A percentile compares a stretch with the other conserved stretches of the same genome.
Evolutionary conservation across 345 rosid genomes (phyloP).

Genomic region (Rhizophora mangle): DNA sequence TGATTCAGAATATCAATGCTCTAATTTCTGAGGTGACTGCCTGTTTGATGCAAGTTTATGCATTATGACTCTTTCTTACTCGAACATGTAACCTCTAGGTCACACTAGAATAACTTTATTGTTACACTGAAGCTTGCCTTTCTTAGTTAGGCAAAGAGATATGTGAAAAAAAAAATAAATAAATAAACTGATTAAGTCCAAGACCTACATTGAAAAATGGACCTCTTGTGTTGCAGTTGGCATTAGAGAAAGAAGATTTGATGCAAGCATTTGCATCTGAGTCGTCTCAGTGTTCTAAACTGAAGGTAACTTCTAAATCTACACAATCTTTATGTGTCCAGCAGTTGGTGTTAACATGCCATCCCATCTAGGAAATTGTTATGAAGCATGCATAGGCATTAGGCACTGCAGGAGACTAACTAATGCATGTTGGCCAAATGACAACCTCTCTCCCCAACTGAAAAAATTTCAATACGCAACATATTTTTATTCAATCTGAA

Average conservation of each 20-base stretch:
- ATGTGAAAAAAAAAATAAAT: neutral
- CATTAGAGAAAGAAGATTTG: slow-evolving; percentile 85
- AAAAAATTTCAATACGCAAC: too few relatives aligned
- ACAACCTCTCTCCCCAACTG: too few relatives aligned
- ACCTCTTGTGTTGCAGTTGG: slow-evolving; percentile 50
- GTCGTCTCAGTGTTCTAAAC: slow-evolving; percentile 59
- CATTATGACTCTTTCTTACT: neutral
- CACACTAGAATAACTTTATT: too few relatives aligned
- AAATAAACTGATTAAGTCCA: slow-evolving; percentile 3
- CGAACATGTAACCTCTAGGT: too few relatives aligned
- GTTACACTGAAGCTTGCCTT: neutral
- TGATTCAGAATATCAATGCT: slow-evolving; percentile 64
- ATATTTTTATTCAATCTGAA: too few relatives aligned
- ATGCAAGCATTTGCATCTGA: slow-evolving; percentile 68
- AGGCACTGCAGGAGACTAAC: too few relatives aligned
- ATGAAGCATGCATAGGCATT: too few relatives aligned
- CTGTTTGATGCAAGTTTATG: neutral
- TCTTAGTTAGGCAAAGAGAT: neutral
- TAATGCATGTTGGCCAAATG: too few relatives aligned
- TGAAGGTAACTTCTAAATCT: slow-evolving; percentile 51
- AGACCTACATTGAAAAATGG: neutral
- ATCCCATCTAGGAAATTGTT: neutral
- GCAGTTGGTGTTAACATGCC: neutral
- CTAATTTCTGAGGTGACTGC: slow-evolving; percentile 67
- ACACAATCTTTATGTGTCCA: neutral